These are phyloP conservation scores for Ceratobasidium sp. DNA, from an alignment of 1,284 basidiomycete genomes.

Conservation along the genomic window DNA sequence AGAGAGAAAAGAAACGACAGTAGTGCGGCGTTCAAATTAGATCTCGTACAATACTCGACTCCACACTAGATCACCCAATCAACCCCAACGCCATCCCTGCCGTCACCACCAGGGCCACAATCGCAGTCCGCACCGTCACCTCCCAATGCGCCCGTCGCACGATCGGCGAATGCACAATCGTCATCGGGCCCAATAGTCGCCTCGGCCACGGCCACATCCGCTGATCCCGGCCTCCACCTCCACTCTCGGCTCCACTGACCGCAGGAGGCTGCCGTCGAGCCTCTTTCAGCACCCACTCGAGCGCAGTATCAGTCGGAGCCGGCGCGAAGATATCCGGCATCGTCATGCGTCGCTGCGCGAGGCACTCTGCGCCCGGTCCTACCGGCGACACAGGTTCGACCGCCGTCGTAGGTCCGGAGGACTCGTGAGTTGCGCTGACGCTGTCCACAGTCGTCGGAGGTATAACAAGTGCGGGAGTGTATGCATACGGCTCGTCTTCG, in stretches of 20 bases:
- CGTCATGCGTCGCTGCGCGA: constrained; percentile 9
- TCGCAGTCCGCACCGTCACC: constrained; percentile 17
- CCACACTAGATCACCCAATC: constrained; percentile 5
- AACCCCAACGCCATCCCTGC: constrained; percentile 30
- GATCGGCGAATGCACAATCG: constrained; percentile 32
- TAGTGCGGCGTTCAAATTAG: not conserved
- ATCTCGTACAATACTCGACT: not conserved
- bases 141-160: constrained; percentile 41
- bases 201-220: constrained; percentile 35
- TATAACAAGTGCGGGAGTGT: not conserved
- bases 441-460: not conserved
- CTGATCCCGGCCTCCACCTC: not conserved
- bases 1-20: too few species aligned
- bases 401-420: not conserved
- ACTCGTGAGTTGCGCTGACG: not conserved
- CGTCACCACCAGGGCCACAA: constrained; percentile 20
- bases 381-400: not conserved
- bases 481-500: constrained; percentile 25
- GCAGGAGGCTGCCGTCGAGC: not conserved
- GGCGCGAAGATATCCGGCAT: constrained; percentile 22
- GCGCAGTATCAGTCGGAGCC: not conserved
- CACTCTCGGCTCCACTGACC: too few species aligned
- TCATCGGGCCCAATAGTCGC: constrained; percentile 34
- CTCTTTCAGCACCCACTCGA: constrained; percentile 22
- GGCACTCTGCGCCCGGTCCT: not conserved